Evolutionary conservation across 768 basidiomycete species (phyloP), one percentile per base, ranked within the genome.

Genomic region (Podaxis mareebaensis): DNA sequence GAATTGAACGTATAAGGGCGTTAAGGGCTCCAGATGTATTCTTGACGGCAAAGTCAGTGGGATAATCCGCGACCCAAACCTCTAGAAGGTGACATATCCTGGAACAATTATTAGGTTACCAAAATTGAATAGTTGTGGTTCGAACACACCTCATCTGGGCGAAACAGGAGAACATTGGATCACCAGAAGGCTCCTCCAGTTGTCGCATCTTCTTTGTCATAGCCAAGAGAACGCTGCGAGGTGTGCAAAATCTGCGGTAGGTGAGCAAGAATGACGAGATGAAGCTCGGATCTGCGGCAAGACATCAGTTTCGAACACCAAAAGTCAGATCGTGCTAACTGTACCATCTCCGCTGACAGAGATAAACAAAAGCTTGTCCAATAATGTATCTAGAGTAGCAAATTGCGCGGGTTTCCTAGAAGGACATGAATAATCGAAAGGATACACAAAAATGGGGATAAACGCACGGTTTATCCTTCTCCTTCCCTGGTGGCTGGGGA

Each of bases 131-230:
- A 33, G 33, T 61, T 36, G 7, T 39, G 64, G 24, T 38, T 4
- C 40, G 53, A 53, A 65, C 68, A 49, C 68, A 92, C 93, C 89
- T 86, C 91, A 94, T 92, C 72, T 95, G 93, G 6, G 91, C 92
- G 74, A 89, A 94, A 68, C 88, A 90, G 7, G 91, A 91, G 74
- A 94, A 90, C 85, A 93, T 89, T 0, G 90, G 89, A 76, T 95
- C 92, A 6, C 86, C 85, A 12, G 84, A 82, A 17, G 88, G 85
- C 59, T 84, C 83, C 69, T 90, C 89, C 13, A 95, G 77, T 66
- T 89, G 85, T 38, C 90, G 85, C 84, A 94, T 89, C 53, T 91
- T 87, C 70, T 92, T 91, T 74, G 93, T 91, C 89, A 95, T 92
- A 4, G 91, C 89, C 51, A 93, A 79, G n/a, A 95, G 78, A 17